A percentile compares a stretch with the other conserved stretches of the same genome.
phyloP scores from a whole-genome alignment of 768 basidiomycete species.

The Strobilomyces dryophilus region DNA sequence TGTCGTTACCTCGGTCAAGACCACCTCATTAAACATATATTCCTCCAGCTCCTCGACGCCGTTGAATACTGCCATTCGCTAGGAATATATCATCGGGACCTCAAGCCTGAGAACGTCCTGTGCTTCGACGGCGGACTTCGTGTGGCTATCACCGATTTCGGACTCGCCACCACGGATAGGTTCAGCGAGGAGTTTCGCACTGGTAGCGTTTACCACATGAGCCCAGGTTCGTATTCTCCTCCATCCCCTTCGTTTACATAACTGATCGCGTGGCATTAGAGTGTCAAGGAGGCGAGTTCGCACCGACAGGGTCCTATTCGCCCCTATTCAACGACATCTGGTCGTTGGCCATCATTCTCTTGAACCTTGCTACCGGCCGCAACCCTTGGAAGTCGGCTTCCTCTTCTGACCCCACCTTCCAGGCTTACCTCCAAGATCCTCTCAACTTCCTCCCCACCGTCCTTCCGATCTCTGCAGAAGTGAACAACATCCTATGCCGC shows the following conservation, averaged over 20 bases:
- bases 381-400: constrained; percentile 96
- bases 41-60: constrained; percentile 90
- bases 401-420: constrained; percentile 80
- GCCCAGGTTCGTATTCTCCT: constrained; percentile 60
- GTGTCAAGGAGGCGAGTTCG: constrained; percentile 74
- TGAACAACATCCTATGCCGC: constrained; percentile 69
- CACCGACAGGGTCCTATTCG: constrained; percentile 66
- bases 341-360: constrained; percentile 93
- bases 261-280: constrained; percentile 46
- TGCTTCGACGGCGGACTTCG: constrained; percentile 75
- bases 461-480: constrained; percentile 72
- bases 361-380: constrained; percentile 91
- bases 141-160: constrained; percentile 92
- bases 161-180: constrained; percentile 85
- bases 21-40: constrained; percentile 80
- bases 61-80: constrained; percentile 89
- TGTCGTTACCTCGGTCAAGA: constrained; percentile 83
- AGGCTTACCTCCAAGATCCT: constrained; percentile 78
- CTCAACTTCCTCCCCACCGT: constrained; percentile 77
- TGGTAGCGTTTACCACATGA: constrained; percentile 99
- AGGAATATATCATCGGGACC: constrained; percentile 93
- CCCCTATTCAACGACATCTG: constrained; percentile 91
- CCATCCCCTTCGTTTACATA: constrained; percentile 6
- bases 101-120: constrained; percentile 95
- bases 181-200: constrained; percentile 87